phyloP scores from a whole-genome alignment of 805 yeast species.

The Pichia membranifaciens region DNA sequence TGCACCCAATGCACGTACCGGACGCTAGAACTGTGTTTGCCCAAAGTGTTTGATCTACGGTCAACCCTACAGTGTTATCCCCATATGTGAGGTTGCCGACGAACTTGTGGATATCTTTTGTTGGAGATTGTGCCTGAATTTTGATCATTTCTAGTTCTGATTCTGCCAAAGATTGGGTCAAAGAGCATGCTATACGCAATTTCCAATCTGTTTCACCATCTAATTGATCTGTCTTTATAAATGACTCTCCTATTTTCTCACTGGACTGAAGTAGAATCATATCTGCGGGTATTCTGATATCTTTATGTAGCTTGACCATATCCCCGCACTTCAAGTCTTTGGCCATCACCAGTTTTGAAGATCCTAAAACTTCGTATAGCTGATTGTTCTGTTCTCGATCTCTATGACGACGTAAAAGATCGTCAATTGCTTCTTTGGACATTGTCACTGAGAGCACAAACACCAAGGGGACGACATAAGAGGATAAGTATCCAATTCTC shows the following conservation, averaged over 20 bases:
- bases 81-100: slow-evolving; percentile 65
- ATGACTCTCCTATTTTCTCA: slow-evolving; percentile 78
- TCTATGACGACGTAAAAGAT: slow-evolving; percentile 80
- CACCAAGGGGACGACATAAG: slow-evolving; percentile 90
- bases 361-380: slow-evolving; percentile 62
- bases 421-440: slow-evolving; percentile 94
- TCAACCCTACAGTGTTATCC: slow-evolving; percentile 55
- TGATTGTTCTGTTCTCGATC: slow-evolving; percentile 88
- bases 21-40: slow-evolving; percentile 96
- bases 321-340: slow-evolving; percentile 81
- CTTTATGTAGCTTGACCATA: slow-evolving; percentile 70
- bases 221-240: slow-evolving; percentile 92
- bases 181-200: slow-evolving; percentile 66
- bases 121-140: slow-evolving; percentile 74
- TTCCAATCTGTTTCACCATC: slow-evolving; percentile 99
- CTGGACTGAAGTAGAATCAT: slow-evolving; percentile 77
- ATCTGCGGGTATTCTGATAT: slow-evolving; percentile 90
- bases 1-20: slow-evolving; percentile 83
- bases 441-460: slow-evolving; percentile 90
- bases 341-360: slow-evolving; percentile 39
- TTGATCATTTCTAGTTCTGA: slow-evolving; percentile 45
- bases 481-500: slow-evolving; percentile 87
- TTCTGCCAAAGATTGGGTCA: slow-evolving; percentile 60
- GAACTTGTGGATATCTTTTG: slow-evolving; percentile 76
- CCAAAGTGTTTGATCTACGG: slow-evolving; percentile 93